A percentile compares a stretch with the other conserved stretches of the same genome.
phyloP scores from a whole-genome alignment of 1,284 basidiomycete species.

The Fomitopsis palustris region DNA sequence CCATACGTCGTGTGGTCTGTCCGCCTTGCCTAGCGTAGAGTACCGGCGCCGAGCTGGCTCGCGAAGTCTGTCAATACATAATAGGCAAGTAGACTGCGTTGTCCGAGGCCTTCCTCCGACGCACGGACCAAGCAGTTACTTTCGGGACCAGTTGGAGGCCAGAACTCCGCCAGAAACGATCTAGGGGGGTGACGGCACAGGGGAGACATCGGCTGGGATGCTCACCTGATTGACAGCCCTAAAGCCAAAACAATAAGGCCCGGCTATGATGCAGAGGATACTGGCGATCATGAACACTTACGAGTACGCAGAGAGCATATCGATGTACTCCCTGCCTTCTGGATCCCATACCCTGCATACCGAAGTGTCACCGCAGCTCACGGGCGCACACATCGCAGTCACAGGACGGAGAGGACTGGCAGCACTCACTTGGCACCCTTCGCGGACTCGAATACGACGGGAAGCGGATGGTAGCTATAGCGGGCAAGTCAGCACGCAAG shows the following conservation, averaged over 20 bases:
- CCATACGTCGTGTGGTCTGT: not conserved
- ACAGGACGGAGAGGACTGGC: conserved; percentile 52
- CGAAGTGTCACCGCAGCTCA: conserved; percentile 12
- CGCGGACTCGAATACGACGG: conserved; percentile 90
- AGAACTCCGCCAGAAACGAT: not conserved
- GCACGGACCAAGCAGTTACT: not conserved
- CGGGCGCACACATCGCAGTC: conserved; percentile 3
- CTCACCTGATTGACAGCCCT: conserved; percentile 86
- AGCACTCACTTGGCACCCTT: conserved; percentile 79
- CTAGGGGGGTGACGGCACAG: not conserved
- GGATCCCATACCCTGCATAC: conserved; percentile 87
- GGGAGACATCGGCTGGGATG: conserved; percentile 5
- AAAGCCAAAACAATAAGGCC: conserved; percentile 2
- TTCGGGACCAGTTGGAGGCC: not conserved
- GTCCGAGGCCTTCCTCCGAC: not conserved
- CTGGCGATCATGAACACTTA: conserved; percentile 40
- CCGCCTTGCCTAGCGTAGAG: not conserved
- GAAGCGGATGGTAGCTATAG: conserved; percentile 92
- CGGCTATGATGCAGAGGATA: not conserved
- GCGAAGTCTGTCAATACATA: not conserved
- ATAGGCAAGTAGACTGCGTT: not conserved
- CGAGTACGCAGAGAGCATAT: conserved; percentile 98
- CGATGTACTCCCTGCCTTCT: conserved; percentile 90
- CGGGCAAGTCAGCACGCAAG: conserved; percentile 28
- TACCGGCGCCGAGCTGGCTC: not conserved